Base-by-base conservation (phyloP, 495 filamentous ascomycete genomes). In the Alectoria sarmentosa region DNA sequence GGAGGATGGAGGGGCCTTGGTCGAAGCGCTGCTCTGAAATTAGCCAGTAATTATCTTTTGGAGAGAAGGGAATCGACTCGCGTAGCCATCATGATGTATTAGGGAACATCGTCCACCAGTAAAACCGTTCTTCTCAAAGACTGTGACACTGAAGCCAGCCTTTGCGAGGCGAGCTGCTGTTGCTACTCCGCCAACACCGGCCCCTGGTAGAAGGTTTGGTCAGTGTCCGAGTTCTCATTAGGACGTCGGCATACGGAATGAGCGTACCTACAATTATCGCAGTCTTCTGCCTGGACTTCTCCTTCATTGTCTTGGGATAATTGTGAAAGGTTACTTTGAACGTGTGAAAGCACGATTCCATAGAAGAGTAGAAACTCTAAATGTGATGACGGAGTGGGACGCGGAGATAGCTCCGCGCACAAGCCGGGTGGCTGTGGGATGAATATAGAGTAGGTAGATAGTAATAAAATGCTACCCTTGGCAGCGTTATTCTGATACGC, bases 91-190 rank as follows among this genome's bases (percentile, higher is more conserved):
- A 62, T 80, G 74, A 32, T 75, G 70, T 54, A 88, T 74, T 34
- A 89, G 70, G 34, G 79, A 83, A 71, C 87, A 90, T 48, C 87
- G 74, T 0, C 87, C 86, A 49, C 87, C 87, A 0, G 84, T 83
- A 72, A 86, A 87, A 34, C 70, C 71, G 71, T 90, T 87, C 76
- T 88, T 88, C 70, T 90, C 87, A 14, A 88, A 70, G 13, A 90
- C 83, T 0, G 85, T 88, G 15, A 90, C 87, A 23, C 76, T 65
- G 65, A 86, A 82, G 17, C 86, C 87, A 26, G 84, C 80, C 67
- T 84, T 82, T n/a, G 85, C 83, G 9, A 90, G 79, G 41, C 86
- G 82, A 13, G 87, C 86, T 49, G 87, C 86, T 36, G 83, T 83
- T 19, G 85, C 81, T 17, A 88, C 81, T 42, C 87, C 87, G 62